Evolutionary conservation across 805 yeast species (phyloP).

Genomic region (Kodamaea kaohsiungensis): DNA sequence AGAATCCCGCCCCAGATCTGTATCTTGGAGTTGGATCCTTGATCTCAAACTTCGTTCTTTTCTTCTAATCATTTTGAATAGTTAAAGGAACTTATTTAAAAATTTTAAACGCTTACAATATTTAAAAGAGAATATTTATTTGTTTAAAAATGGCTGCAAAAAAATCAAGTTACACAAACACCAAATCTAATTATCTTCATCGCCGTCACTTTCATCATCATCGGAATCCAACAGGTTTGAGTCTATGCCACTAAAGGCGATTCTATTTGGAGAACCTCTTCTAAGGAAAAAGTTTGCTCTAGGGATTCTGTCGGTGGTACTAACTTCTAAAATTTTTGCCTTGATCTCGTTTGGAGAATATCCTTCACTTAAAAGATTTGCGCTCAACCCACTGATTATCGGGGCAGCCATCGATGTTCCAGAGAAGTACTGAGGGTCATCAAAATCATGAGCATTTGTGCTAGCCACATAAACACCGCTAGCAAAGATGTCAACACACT

Average conservation of each 20-base stretch:
- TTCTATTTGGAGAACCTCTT: slow-evolving; percentile 60
- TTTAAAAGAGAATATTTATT: neutral
- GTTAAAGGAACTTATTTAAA: neutral
- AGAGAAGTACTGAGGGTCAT: slow-evolving; percentile 42
- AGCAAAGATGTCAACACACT: slow-evolving; percentile 85
- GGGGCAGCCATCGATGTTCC: slow-evolving; percentile 89
- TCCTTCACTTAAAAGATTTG: slow-evolving; percentile 56
- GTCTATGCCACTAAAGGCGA: slow-evolving; percentile 38
- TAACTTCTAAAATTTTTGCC: slow-evolving; percentile 40
- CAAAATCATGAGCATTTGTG: slow-evolving; percentile 37
- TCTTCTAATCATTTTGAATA: neutral
- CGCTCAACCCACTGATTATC: slow-evolving; percentile 64
- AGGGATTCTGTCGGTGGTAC: slow-evolving; percentile 51
- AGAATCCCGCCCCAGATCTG: neutral
- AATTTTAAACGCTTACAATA: neutral
- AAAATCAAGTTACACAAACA: neutral
- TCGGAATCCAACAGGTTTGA: neutral
- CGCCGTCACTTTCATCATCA: neutral
- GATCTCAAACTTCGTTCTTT: neutral
- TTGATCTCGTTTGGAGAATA: slow-evolving; percentile 42
- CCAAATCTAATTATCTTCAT: neutral
- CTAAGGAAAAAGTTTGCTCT: slow-evolving; percentile 44
- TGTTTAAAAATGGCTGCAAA: slow-evolving; percentile 4
- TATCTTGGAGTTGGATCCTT: neutral
- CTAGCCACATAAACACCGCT: slow-evolving; percentile 74